Base-by-base conservation (phyloP, 106 monocot genomes). In the Chionographis japonica region DNA sequence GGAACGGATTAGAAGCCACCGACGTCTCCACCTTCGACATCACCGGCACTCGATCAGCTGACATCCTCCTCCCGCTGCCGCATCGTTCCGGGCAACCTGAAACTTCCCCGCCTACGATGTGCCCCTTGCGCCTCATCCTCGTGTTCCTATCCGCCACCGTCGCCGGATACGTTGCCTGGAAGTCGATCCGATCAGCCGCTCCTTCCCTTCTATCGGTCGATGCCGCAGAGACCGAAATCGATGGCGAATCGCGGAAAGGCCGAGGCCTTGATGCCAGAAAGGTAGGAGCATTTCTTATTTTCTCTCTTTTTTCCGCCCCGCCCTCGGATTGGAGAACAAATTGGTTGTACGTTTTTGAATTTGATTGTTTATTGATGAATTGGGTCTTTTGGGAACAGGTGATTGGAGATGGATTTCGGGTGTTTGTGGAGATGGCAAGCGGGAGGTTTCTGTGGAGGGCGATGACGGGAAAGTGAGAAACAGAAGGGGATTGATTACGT, bases 71-170 rank as follows among this genome's bases (percentile, higher is more conserved):
- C 27, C 27, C 27, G 27, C 27, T 27, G 1, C 27, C 27, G 27
- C 27, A 27, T 27, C 27, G 27, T 27, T 27, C 27, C 27, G 27
- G 27, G 1, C 27, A 27, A 1, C 27, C 27, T 27, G 27, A 27
- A 27, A 27, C 27, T 27, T 27, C n/a, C 5, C 59, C 56, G 16
- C 10, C 73, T 8, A 10, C 50, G 12, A 77, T 77, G 77, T 77
- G 77, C 57, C 77, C 77, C 6, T 39, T 77, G 50, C 77, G 77
- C 65, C 18, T 77, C 65, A 58, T 77, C 50, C 77, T 77, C 65
- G 27, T 77, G 49, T 71, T 77, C 77, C 70, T 77, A 49, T 77
- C 77, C 4, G 69, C 77, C 40, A 54, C 65, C 40, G 58, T 77
- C 70, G 77, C 77, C 61, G 77, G 70, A 37, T 65, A 64, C 64